Evolutionary conservation across 768 basidiomycete genomes (phyloP).

Genomic region (Mrakia frigida): DNA sequence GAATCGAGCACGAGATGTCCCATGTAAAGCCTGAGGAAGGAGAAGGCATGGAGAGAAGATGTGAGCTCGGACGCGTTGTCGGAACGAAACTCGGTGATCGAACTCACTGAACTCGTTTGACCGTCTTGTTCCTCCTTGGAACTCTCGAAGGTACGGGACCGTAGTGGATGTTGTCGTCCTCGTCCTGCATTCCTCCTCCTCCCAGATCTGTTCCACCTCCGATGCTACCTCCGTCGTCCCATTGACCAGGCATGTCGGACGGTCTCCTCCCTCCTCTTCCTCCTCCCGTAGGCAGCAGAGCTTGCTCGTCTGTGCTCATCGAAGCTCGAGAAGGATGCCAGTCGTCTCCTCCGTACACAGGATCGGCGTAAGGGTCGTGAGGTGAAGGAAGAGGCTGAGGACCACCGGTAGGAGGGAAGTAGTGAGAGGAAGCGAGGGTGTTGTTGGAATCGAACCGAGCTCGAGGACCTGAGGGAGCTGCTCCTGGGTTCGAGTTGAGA

Average conservation of each 20-base stretch:
- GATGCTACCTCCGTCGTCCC: constrained; percentile 7
- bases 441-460: constrained; percentile 6
- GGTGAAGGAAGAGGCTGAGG: not conserved
- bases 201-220: constrained; percentile 6
- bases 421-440: not conserved
- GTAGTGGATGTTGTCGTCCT: constrained; percentile 28
- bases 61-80: constrained; percentile 4
- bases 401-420: not conserved
- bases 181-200: constrained; percentile 6
- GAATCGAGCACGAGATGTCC: constrained; percentile 31
- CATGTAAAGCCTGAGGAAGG: constrained; percentile 25
- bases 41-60: not conserved
- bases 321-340: constrained; percentile 28
- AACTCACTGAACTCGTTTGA: constrained; percentile 28
- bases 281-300: constrained; percentile 15
- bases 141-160: constrained; percentile 28
- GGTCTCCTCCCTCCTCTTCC: constrained; percentile 8
- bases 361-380: constrained; percentile 7
- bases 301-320: constrained; percentile 13
- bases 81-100: not conserved
- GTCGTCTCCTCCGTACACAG: constrained; percentile 10
- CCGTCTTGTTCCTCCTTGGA: constrained; percentile 31
- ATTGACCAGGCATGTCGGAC: not conserved
- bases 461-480: constrained; percentile 12
- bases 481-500: not conserved